Percentiles rank a stretch among this genome's conserved stretches.
Conservation (phyloP, 106 monocot genomes). For the Hemerocallis citrina region DNA sequence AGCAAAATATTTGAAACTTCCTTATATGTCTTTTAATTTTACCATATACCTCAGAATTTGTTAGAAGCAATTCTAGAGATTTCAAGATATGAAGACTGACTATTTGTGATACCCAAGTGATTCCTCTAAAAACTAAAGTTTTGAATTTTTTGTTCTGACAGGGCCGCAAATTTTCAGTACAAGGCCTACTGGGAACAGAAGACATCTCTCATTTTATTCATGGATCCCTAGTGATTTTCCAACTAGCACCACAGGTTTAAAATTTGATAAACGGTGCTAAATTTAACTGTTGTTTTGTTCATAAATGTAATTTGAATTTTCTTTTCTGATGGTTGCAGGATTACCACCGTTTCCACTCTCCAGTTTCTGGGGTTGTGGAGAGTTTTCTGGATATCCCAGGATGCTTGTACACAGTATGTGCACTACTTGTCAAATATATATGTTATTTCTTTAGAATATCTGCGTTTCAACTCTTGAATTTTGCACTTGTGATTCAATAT, state of each 20-base stretch:
- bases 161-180: slow-evolving; percentile 73
- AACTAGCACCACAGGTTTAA: slow-evolving; percentile 64
- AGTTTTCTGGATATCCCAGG: slow-evolving; percentile 60
- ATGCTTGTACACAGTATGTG: slow-evolving; percentile 53
- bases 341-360: slow-evolving; percentile 77
- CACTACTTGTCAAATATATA: background rate
- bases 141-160: slow-evolving; percentile 14
- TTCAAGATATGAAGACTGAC: background rate
- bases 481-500: background rate
- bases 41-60: background rate
- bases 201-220: slow-evolving; percentile 22
- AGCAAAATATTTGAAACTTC: background rate
- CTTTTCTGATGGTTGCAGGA: slow-evolving; percentile 29
- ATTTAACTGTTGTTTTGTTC: background rate
- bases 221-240: slow-evolving; percentile 68
- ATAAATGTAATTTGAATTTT: background rate
- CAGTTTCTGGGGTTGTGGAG: slow-evolving; percentile 69
- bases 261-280: background rate
- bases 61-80: background rate
- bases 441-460: no score
- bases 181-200: slow-evolving; percentile 54
- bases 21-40: background rate
- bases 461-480: background rate
- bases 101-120: background rate
- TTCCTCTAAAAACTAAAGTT: background rate